Conservation (phyloP, 2,329 filamentous ascomycete species). For the Penicillium sp. region DNA sequence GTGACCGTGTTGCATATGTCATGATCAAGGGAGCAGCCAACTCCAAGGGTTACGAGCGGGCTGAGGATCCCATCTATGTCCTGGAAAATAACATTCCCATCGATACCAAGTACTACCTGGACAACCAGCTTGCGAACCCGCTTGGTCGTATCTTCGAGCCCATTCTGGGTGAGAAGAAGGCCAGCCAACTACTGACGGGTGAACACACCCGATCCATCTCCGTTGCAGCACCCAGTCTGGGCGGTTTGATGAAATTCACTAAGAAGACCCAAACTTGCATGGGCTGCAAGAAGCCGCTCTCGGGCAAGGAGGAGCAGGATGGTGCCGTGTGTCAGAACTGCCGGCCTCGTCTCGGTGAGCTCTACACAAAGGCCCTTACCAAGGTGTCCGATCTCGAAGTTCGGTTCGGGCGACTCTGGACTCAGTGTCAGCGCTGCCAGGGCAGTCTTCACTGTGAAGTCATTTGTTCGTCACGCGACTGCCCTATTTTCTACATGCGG, state of each 20-base stretch:
- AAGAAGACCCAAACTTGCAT: conserved; percentile 98
- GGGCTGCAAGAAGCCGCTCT: conserved; percentile 96
- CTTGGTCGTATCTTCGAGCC: conserved; percentile 95
- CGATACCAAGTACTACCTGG: conserved; percentile 96
- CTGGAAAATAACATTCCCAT: conserved; percentile 97
- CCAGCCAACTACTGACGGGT: conserved; percentile 77
- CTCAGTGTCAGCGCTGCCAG: conserved; percentile 95
- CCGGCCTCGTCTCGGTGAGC: conserved; percentile 75
- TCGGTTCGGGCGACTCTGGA: conserved; percentile 89
- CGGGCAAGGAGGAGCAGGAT: conserved; percentile 68
- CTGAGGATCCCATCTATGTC: conserved; percentile 94
- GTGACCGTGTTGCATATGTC: conserved; percentile 96
- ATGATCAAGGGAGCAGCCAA: conserved; percentile 89
- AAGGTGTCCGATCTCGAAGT: conserved; percentile 91
- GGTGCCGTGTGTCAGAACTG: conserved; percentile 89
- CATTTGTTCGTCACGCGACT: conserved; percentile 93
- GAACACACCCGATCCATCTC: conserved; percentile 94
- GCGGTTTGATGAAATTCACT: conserved; percentile 95
- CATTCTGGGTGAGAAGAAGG: conserved; percentile 89
- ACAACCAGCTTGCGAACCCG: conserved; percentile 96
- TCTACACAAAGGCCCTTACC: conserved; percentile 86
- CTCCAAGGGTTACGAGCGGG: conserved; percentile 93
- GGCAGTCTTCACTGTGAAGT: conserved; percentile 98
- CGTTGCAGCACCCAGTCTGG: conserved; percentile 83
- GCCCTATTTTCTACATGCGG: conserved; percentile 99